A percentile compares a stretch with the other conserved stretches of the same genome.
phyloP scores from a whole-genome alignment of 2,329 filamentous ascomycete genomes.

The Scedosporium minutisporum region DNA sequence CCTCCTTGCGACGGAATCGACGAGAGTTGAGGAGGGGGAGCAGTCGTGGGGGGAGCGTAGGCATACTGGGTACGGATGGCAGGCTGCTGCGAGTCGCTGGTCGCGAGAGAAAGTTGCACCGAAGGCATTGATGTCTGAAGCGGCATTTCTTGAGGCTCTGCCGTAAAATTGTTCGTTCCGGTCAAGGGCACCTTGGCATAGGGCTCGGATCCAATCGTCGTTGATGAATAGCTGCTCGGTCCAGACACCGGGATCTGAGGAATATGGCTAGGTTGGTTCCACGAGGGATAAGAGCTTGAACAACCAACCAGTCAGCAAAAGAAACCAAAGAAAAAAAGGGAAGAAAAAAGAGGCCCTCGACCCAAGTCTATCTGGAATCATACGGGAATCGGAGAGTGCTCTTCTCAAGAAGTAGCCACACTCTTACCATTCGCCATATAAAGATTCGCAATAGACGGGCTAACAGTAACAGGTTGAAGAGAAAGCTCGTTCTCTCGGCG shows the following conservation, averaged over 20 bases:
- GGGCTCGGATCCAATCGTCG: constrained; percentile 38
- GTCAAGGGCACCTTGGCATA: constrained; percentile 45
- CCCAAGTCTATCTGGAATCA: too few relatives aligned
- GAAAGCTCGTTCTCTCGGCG: neutral
- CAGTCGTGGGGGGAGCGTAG: constrained; percentile 41
- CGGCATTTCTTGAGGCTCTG: constrained; percentile 44
- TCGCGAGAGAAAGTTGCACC: constrained; percentile 38
- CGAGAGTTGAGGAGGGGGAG: constrained; percentile 34
- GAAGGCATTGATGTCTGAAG: constrained; percentile 36
- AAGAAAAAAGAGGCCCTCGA: too few relatives aligned
- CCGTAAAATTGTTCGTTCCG: constrained; percentile 34
- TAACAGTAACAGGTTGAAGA: neutral
- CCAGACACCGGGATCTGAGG: constrained; percentile 39
- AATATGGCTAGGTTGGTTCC: constrained; percentile 37
- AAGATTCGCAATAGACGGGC: too few relatives aligned
- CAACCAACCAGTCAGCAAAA: neutral
- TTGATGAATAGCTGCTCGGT: constrained; percentile 37
- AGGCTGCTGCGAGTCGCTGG: constrained; percentile 37
- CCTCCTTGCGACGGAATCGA: constrained; percentile 29
- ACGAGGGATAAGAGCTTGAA: constrained; percentile 47
- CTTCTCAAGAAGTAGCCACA: too few relatives aligned
- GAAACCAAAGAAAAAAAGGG: neutral
- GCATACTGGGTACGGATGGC: constrained; percentile 45
- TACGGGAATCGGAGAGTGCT: too few relatives aligned
- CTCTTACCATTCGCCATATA: too few relatives aligned